A percentile compares a stretch with the other conserved stretches of the same genome.
phyloP scores from a whole-genome alignment of 2,329 filamentous ascomycete genomes.

The Sporothrix pseudoabietina region DNA sequence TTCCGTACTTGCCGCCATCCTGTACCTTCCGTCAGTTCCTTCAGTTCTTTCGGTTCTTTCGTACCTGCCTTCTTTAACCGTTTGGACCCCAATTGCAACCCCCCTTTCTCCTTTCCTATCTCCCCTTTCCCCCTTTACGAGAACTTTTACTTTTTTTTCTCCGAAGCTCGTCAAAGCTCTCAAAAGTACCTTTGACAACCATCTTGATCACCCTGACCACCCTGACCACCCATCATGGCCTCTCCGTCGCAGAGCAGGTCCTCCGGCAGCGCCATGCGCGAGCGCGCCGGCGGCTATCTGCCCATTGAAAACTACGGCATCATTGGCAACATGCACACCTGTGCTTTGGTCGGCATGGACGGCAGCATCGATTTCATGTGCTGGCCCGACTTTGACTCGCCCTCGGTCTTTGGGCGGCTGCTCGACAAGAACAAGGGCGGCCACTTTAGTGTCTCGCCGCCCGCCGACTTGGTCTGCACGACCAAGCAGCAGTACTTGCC shows the following conservation, averaged over 20 bases:
- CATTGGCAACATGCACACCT: slow-evolving; percentile 80
- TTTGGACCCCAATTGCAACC: neutral
- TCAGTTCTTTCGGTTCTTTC: neutral
- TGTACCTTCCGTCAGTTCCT: neutral
- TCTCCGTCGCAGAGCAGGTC: neutral
- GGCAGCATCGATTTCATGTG: slow-evolving; percentile 78
- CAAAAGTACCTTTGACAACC: neutral
- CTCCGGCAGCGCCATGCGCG: slow-evolving; percentile 39
- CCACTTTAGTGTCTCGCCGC: slow-evolving; percentile 68
- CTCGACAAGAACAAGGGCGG: slow-evolving; percentile 75
- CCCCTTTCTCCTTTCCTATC: no score
- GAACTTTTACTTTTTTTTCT: neutral
- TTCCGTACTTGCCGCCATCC: neutral
- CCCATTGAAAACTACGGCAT: slow-evolving; percentile 77
- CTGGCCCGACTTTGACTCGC: slow-evolving; percentile 80
- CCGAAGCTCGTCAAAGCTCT: neutral
- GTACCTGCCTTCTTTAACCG: neutral
- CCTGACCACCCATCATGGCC: neutral
- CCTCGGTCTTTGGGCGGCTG: slow-evolving; percentile 72
- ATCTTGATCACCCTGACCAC: neutral
- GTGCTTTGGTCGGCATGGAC: slow-evolving; percentile 72
- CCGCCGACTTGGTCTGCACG: slow-evolving; percentile 56
- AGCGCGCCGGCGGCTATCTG: slow-evolving; percentile 51
- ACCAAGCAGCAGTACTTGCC: slow-evolving; percentile 79
- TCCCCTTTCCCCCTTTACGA: neutral